Percentiles rank a stretch among this genome's conserved stretches.
phyloP scores from a whole-genome alignment of 2,329 filamentous ascomycete species.

The Exophiala viscosa region DNA sequence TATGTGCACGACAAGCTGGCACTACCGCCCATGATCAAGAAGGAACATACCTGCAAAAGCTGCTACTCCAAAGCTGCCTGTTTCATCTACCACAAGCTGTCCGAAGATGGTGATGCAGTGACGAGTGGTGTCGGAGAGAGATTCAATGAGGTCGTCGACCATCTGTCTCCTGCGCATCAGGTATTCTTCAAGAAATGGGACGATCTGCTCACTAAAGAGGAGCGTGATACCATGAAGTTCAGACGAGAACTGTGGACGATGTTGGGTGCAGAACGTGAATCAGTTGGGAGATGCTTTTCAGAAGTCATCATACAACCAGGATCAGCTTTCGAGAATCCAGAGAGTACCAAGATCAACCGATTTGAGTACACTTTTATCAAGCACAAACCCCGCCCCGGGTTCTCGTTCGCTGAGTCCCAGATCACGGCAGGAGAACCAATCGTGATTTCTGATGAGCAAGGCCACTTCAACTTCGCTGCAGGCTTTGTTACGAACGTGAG shows the following conservation, averaged over 20 bases:
- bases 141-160: conserved; percentile 75
- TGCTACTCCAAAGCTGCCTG: conserved; percentile 91
- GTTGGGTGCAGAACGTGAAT: conserved; percentile 82
- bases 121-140: conserved; percentile 75
- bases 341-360: conserved; percentile 80
- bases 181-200: conserved; percentile 96
- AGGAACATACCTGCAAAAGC: conserved; percentile 72
- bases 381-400: conserved; percentile 55
- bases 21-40: conserved; percentile 81
- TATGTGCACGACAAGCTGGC: conserved; percentile 78
- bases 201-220: conserved; percentile 84
- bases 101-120: conserved; percentile 77
- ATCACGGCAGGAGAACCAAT: conserved; percentile 83
- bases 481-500: conserved; percentile 80
- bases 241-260: conserved; percentile 94
- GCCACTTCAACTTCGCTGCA: conserved; percentile 90
- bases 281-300: conserved; percentile 82
- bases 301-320: conserved; percentile 79
- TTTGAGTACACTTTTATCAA: conserved; percentile 85
- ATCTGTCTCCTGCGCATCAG: conserved; percentile 70
- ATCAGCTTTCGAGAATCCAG: conserved; percentile 65
- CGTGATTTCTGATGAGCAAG: conserved; percentile 92
- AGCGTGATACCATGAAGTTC: conserved; percentile 82
- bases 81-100: conserved; percentile 88
- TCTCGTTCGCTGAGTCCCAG: conserved; percentile 90